Conservation (phyloP, 164 flowering plant genomes). For the Kingdonia uniflora region DNA sequence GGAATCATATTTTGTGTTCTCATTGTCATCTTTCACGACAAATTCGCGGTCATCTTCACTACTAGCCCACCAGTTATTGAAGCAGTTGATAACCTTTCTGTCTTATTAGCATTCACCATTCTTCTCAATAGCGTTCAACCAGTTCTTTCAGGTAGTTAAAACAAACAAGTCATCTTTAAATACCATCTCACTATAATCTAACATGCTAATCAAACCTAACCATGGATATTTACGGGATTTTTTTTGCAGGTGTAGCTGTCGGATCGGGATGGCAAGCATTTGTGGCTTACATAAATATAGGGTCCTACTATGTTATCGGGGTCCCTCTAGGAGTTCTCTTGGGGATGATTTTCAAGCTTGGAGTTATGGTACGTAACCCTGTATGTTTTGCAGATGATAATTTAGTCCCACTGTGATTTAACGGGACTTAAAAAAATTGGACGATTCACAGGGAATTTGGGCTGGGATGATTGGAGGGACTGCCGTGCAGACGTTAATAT, state of each 20-base stretch:
- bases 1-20: constrained; percentile 34
- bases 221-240: no score
- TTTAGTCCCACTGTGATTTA: no score
- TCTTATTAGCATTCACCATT: constrained; percentile 42
- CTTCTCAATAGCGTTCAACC: constrained; percentile 61
- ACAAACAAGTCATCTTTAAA: no score
- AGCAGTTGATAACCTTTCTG: constrained; percentile 25
- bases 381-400: background rate
- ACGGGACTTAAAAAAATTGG: no score
- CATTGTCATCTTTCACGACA: constrained; percentile 22
- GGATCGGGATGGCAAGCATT: constrained; percentile 73
- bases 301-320: constrained; percentile 60
- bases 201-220: background rate
- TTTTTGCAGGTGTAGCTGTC: constrained; percentile 50
- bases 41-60: constrained; percentile 40
- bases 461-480: constrained; percentile 81
- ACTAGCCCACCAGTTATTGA: constrained; percentile 21
- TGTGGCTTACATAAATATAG: constrained; percentile 48
- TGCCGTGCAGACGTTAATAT: constrained; percentile 48
- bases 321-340: constrained; percentile 41
- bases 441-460: constrained; percentile 49
- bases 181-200: background rate
- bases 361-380: constrained; percentile 27
- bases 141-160: constrained; percentile 38
- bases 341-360: constrained; percentile 36